phyloP scores from a whole-genome alignment of 2,329 filamentous ascomycete species.

The Podosphaera aphanis region DNA sequence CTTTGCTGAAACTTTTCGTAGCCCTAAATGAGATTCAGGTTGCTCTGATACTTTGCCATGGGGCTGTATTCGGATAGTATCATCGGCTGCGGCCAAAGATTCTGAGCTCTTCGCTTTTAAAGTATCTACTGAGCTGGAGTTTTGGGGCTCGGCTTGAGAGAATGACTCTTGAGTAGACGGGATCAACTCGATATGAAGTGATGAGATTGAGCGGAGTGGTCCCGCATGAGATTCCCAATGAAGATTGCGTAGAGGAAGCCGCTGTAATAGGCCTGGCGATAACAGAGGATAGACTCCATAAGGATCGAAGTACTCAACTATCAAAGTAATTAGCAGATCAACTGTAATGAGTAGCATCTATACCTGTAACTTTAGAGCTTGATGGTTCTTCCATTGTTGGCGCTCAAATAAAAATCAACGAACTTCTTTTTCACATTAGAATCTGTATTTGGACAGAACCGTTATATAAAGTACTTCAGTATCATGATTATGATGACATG shows the following conservation, averaged over 20 bases:
- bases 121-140: slow-evolving; percentile 15
- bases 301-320: slow-evolving; percentile 92
- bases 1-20: slow-evolving; percentile 17
- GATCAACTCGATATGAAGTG: slow-evolving; percentile 72
- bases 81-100: slow-evolving; percentile 20
- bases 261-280: slow-evolving; percentile 50
- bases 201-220: slow-evolving; percentile 78
- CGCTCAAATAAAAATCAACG: too few species aligned
- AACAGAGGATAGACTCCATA: slow-evolving; percentile 68
- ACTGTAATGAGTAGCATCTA: slow-evolving; percentile 1
- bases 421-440: too few species aligned
- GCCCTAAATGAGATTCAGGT: slow-evolving; percentile 7
- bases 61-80: slow-evolving; percentile 37
- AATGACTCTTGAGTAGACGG: slow-evolving; percentile 24
- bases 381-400: slow-evolving; percentile 32
- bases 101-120: slow-evolving; percentile 17
- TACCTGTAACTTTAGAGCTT: slow-evolving; percentile 58
- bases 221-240: slow-evolving; percentile 93
- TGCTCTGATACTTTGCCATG: slow-evolving; percentile 19
- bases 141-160: slow-evolving; percentile 16
- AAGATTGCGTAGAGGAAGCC: slow-evolving; percentile 69
- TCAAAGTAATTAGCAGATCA: not conserved
- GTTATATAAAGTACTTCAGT: too few species aligned
- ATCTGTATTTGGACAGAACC: too few species aligned
- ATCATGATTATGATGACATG: too few species aligned